phyloP scores from a whole-genome alignment of 2,329 filamentous ascomycete genomes.

The Ophiostoma triangulosporum region DNA sequence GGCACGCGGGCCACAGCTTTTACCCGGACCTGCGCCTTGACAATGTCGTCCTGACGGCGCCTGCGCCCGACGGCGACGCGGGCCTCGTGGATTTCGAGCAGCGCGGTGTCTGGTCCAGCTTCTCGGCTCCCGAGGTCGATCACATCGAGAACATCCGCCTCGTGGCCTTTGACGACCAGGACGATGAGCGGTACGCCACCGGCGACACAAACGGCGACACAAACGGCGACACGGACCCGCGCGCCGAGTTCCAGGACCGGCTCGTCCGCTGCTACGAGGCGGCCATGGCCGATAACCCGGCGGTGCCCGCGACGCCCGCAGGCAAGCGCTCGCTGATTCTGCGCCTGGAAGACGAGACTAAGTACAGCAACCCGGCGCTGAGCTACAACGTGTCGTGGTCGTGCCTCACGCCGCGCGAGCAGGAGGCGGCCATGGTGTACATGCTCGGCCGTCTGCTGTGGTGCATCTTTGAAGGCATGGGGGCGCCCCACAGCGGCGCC shows the following conservation, averaged over 20 bases:
- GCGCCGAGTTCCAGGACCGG: slow-evolving; percentile 25
- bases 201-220: no score
- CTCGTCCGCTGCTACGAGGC: slow-evolving; percentile 32
- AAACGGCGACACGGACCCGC: no score
- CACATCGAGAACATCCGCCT: slow-evolving; percentile 44
- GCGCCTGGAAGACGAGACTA: slow-evolving; percentile 12
- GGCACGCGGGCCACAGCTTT: slow-evolving; percentile 31
- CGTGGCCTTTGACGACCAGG: slow-evolving; percentile 32
- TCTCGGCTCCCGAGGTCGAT: slow-evolving; percentile 46
- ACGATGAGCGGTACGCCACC: slow-evolving; percentile 23
- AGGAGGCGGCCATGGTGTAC: slow-evolving; percentile 46
- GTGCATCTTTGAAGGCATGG: slow-evolving; percentile 49
- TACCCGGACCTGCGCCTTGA: slow-evolving; percentile 48
- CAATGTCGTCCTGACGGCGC: slow-evolving; percentile 40
- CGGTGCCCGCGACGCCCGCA: not conserved
- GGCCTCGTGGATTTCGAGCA: slow-evolving; percentile 51
- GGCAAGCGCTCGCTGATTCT: not conserved
- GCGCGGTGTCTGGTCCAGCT: slow-evolving; percentile 49
- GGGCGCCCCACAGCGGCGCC: slow-evolving; percentile 41
- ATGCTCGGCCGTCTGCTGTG: slow-evolving; percentile 49
- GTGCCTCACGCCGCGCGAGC: slow-evolving; percentile 34
- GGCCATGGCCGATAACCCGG: not conserved
- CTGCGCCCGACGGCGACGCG: slow-evolving; percentile 23
- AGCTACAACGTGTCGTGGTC: slow-evolving; percentile 46
- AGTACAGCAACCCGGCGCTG: slow-evolving; percentile 32